Conservation (phyloP, 805 yeast genomes). For the Cephaloascus fragrans region DNA sequence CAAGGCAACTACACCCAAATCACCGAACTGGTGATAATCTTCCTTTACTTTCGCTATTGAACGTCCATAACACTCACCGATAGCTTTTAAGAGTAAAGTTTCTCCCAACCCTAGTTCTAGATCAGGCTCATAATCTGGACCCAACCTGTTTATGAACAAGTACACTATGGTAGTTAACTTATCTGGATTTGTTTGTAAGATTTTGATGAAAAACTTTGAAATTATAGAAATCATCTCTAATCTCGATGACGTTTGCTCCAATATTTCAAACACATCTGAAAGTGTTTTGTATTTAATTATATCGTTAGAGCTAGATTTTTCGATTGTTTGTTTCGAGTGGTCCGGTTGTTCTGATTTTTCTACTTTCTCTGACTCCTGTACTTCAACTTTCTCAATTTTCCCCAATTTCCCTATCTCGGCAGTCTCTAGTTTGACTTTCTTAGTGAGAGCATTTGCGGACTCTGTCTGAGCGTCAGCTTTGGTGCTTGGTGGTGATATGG, state of each 20-base stretch:
- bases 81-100: conserved; percentile 75
- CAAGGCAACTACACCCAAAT: conserved; percentile 82
- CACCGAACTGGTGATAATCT: conserved; percentile 77
- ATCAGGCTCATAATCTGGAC: conserved; percentile 91
- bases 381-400: conserved; percentile 1
- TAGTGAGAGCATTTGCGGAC: background rate
- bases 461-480: too few relatives aligned
- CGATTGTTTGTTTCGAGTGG: background rate
- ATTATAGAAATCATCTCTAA: conserved; percentile 71
- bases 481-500: too few relatives aligned
- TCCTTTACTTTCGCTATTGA: conserved; percentile 57
- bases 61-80: conserved; percentile 85
- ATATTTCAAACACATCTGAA: conserved; percentile 60
- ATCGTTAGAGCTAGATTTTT: background rate
- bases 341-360: conserved; percentile 1
- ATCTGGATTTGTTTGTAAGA: conserved; percentile 42
- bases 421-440: conserved; percentile 1
- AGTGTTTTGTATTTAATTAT: conserved; percentile 28
- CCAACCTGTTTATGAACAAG: conserved; percentile 76
- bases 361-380: conserved; percentile 6
- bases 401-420: conserved; percentile 1
- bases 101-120: conserved; percentile 93
- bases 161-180: conserved; percentile 62
- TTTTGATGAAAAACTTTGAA: conserved; percentile 60
- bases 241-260: conserved; percentile 77